These are phyloP conservation scores for Nakaseomyces delphensis DNA, from an alignment of 1,139 yeast species.

Conservation along the genomic window DNA sequence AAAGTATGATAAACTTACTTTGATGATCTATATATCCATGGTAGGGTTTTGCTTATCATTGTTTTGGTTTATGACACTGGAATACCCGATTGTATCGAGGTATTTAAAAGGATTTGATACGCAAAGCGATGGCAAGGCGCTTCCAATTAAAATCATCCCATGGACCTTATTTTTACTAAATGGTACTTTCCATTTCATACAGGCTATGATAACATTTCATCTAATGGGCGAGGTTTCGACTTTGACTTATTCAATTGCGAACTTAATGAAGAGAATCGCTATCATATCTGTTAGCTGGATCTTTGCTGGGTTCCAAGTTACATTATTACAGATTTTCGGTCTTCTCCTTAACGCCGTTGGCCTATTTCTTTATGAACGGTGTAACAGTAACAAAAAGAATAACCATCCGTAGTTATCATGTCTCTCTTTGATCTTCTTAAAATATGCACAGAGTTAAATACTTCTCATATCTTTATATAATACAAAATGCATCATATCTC, in stretches of 20 bases:
- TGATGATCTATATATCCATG: slow-evolving; percentile 73
- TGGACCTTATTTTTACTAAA: slow-evolving; percentile 37
- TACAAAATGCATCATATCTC: not conserved
- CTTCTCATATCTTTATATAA: not conserved
- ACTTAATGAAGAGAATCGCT: slow-evolving; percentile 78
- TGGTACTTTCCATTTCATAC: slow-evolving; percentile 79
- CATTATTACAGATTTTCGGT: slow-evolving; percentile 22
- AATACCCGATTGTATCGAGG: slow-evolving; percentile 36
- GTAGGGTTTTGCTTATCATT: slow-evolving; percentile 72
- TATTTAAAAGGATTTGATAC: slow-evolving; percentile 10
- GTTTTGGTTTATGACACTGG: slow-evolving; percentile 70
- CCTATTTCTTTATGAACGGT: slow-evolving; percentile 26
- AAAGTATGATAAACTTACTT: slow-evolving; percentile 70
- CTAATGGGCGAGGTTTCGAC: slow-evolving; percentile 85
- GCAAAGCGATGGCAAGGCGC: not conserved
- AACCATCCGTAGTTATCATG: not conserved
- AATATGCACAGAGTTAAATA: slow-evolving; percentile 7
- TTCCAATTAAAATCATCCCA: slow-evolving; percentile 26
- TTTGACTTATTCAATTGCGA: slow-evolving; percentile 87
- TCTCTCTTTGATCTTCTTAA: not conserved
- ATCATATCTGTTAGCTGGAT: slow-evolving; percentile 65
- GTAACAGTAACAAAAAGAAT: slow-evolving; percentile 13
- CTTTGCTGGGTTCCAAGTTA: slow-evolving; percentile 19
- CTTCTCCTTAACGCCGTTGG: slow-evolving; percentile 25
- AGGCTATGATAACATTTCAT: slow-evolving; percentile 83